A percentile compares a stretch with the other conserved stretches of the same genome.
Conservation (phyloP, 805 yeast species). For the Lachancea nothofagi region DNA sequence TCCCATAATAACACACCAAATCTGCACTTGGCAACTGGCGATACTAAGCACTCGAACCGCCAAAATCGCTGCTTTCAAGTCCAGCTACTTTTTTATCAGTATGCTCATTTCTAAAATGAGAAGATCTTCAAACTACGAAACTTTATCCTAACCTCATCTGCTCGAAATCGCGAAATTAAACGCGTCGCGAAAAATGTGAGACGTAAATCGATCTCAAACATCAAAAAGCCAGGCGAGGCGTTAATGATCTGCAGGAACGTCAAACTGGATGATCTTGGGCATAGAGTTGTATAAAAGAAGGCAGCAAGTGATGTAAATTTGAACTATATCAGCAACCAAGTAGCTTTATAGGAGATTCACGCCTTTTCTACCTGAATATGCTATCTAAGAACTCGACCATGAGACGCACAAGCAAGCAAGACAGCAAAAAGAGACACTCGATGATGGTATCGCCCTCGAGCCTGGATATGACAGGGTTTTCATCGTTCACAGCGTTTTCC, state of each 20-base stretch:
- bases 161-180: conserved; percentile 3
- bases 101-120: too few relatives aligned
- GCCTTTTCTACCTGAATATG: too few relatives aligned
- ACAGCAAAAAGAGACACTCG: conserved; percentile 23
- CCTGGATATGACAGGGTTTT: conserved; percentile 3
- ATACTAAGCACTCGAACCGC: too few relatives aligned
- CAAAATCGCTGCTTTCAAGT: too few relatives aligned
- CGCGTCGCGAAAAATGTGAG: conserved; percentile 8
- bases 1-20: conserved; percentile 1
- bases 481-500: conserved; percentile 6
- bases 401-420: conserved; percentile 2
- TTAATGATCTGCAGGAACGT: too few relatives aligned
- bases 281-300: too few relatives aligned
- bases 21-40: background rate
- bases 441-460: conserved; percentile 16
- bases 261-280: too few relatives aligned
- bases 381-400: background rate
- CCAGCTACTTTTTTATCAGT: too few relatives aligned
- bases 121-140: background rate
- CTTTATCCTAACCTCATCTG: background rate
- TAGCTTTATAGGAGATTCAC: too few relatives aligned
- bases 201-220: background rate
- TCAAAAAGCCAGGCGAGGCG: too few relatives aligned
- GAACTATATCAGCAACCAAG: too few relatives aligned
- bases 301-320: too few relatives aligned